Base-by-base conservation (phyloP, 2,329 filamentous ascomycete species). In the Alternaria hordeiaustralica region DNA sequence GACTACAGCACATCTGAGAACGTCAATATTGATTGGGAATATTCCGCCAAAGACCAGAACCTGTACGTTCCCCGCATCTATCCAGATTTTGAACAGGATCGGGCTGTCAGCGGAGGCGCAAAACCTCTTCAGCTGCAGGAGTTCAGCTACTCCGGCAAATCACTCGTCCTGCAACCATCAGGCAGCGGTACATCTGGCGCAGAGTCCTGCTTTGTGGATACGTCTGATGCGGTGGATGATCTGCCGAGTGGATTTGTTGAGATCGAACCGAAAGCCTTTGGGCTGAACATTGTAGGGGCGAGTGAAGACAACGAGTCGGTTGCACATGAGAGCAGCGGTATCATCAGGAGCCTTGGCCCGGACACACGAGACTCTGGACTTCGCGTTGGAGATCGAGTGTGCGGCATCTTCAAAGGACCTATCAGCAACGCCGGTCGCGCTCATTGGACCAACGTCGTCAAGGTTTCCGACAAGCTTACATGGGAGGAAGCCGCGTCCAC, bases 301-400 rank as follows among this genome's bases (percentile, higher is more conserved):
- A 26, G 6, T 25, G 30, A 54, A 41, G 15, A 54, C 0, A 8
- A 54, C 18, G 20, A 43, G 1, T 33, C 50, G 20, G 9, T 30
- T 25, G 33, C 50, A n/a, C 55, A 56, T 49, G 55, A 58, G 20
- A 25, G 44, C 13, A 36, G 44, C 4, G 44, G 55, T 25, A 13
- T 58, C 44, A 18, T 58, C 21, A 49, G 26, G 18, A 43, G 6
- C 10, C 26, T 58, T 36, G 55, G 55, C 13, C 55, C 44, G 25
- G 20, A 49, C 45, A 36, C 26, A 21, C 15, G 47, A 41, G n/a
- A 43, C 6, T 55, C 51, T 20, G 55, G 45, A 5, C 30, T 58
- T 20, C 28, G 28, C 11, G 45, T 58, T 18, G 55, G 55, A 12
- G 55, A 58, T 20, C 55, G 45, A 50, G 55, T 58, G 21, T 58